phyloP scores from a whole-genome alignment of 2,329 filamentous ascomycete species.

The Aspergillus felis region DNA sequence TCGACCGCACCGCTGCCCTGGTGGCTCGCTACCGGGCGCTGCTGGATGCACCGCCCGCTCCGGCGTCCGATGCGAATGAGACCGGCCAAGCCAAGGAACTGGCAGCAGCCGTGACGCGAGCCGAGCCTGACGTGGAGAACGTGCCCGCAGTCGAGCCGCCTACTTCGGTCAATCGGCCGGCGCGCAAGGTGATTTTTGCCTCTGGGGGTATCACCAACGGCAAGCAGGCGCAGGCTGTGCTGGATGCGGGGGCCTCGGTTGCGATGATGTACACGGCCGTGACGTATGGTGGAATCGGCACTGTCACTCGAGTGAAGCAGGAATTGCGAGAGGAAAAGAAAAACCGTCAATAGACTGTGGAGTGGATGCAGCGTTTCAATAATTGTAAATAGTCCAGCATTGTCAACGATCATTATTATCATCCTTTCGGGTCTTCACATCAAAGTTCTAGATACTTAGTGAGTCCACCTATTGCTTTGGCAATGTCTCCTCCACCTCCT shows the following conservation, averaged over 20 bases:
- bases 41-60: slow-evolving; percentile 52
- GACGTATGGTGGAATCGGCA: slow-evolving; percentile 61
- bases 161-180: slow-evolving; percentile 10
- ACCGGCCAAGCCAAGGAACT: slow-evolving; percentile 9
- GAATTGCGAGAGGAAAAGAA: slow-evolving; percentile 42
- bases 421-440: neutral
- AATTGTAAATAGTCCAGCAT: neutral
- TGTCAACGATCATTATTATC: slow-evolving; percentile 1
- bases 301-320: slow-evolving; percentile 51
- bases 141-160: slow-evolving; percentile 14
- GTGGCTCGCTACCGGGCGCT: slow-evolving; percentile 74
- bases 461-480: too few species aligned
- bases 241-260: slow-evolving; percentile 85
- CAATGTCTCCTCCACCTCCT: slow-evolving; percentile 58
- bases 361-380: neutral
- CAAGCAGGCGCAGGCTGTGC: slow-evolving; percentile 71
- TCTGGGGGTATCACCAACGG: slow-evolving; percentile 91
- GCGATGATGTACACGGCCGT: slow-evolving; percentile 87
- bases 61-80: slow-evolving; percentile 6
- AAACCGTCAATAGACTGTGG: slow-evolving; percentile 4
- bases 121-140: slow-evolving; percentile 20
- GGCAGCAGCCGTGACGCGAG: slow-evolving; percentile 10
- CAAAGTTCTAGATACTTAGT: neutral
- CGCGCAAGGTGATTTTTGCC: slow-evolving; percentile 81
- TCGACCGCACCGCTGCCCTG: slow-evolving; percentile 71